Evolutionary conservation across 1,284 basidiomycete species (phyloP), one percentile per base, ranked within the genome.

Genomic region (Hemileia vastatrix): DNA sequence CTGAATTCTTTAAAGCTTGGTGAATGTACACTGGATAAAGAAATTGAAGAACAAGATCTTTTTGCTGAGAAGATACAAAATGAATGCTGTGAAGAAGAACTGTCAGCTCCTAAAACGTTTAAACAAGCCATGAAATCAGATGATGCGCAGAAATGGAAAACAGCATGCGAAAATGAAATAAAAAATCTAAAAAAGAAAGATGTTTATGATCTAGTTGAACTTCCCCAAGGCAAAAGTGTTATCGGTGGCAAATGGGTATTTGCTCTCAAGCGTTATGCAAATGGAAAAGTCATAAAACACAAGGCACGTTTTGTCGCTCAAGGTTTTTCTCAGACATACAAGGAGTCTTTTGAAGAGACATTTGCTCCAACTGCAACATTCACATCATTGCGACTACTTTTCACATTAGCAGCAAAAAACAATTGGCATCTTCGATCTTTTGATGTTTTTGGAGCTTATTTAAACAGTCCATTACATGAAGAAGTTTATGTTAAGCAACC

Each of bases 341-440:
- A 36, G 6, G 24, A 9, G 2, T 15, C 36, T 18, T 31, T n/a
- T 3, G 5, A 33, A 18, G 23, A 24, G 23, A 54, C 53, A n/a
- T 54, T 36, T 54, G 53, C 53, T 2, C 54, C 36, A 23, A 55
- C 40, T 3, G 40, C 54, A 23, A 44, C 54, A 21, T 13, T 55
- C 1, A 8, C 6, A 2, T 21, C 54, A 2, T 23, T 52, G 15
- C n/a, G 54, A 3, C 2, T 55, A 3, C 54, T 55, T 23, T 23
- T 55, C 15, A 6, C 40, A 2, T 11, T 55, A 3, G 4, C 54
- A 15, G 4, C 45, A 21, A 19, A 24, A 8, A 15, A 6, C 23
- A 45, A 45, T 1, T 55, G 54, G 54, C 4, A 15, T 15, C 23
- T 55, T 19, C 43, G 43, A 44, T 5, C 33, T 4, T 55, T 55